Percentiles rank a stretch among this genome's conserved stretches.
phyloP scores from a whole-genome alignment of 1,284 basidiomycete species.

The Ustilago cynodontis region DNA sequence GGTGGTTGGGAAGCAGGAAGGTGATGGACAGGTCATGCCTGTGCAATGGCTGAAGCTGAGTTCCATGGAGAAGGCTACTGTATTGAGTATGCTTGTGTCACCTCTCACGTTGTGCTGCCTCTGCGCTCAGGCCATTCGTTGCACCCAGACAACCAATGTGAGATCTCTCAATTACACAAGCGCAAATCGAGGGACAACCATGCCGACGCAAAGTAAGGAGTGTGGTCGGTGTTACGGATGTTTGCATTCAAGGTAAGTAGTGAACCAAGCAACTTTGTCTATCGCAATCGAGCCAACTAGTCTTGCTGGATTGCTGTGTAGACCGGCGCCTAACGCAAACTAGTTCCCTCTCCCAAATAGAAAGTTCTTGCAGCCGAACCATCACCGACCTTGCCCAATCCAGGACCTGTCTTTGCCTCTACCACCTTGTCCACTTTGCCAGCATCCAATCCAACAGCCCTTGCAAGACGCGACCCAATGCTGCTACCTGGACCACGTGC shows the following conservation, averaged over 20 bases:
- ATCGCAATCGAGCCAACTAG: background rate
- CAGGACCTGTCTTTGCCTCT: slow-evolving; percentile 41
- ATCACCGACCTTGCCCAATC: slow-evolving; percentile 38
- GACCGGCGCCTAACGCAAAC: slow-evolving; percentile 27
- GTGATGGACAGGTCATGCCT: background rate
- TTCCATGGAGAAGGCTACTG: background rate
- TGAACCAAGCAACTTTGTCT: background rate
- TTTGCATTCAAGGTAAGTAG: background rate
- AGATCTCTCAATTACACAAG: background rate
- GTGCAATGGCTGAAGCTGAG: slow-evolving; percentile 5
- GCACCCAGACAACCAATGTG: background rate
- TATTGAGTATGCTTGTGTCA: slow-evolving; percentile 3
- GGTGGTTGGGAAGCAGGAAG: no score
- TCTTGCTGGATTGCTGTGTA: no score
- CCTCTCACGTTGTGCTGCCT: background rate
- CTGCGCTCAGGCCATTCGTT: background rate
- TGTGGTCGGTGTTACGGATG: background rate
- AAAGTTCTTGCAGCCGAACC: slow-evolving; percentile 39
- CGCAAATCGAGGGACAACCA: no score
- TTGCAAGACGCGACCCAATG: slow-evolving; percentile 40
- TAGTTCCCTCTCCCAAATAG: slow-evolving; percentile 53
- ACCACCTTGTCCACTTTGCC: slow-evolving; percentile 38
- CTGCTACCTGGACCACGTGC: slow-evolving; percentile 33
- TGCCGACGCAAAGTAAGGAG: no score
- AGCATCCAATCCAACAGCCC: slow-evolving; percentile 32